phyloP scores from a whole-genome alignment of 2,329 filamentous ascomycete species.

The Rutstroemia sp. region DNA sequence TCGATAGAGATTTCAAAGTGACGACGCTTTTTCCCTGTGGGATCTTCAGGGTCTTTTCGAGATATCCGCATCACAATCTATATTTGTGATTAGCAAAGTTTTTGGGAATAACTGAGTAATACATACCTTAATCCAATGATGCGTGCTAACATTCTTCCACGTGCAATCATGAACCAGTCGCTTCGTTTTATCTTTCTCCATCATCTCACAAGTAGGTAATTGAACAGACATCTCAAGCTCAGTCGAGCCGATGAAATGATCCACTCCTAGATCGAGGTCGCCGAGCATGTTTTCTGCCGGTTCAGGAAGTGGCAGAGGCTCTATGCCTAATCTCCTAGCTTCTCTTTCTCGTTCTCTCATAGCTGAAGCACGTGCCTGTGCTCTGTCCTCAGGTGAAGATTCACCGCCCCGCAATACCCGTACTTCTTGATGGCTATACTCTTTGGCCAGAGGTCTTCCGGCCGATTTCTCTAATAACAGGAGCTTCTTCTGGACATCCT shows the following conservation, averaged over 20 bases:
- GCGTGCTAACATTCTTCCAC: constrained; percentile 65
- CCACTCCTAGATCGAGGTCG: constrained; percentile 46
- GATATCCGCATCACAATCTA: constrained; percentile 69
- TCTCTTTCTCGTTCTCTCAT: constrained; percentile 35
- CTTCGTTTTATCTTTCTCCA: constrained; percentile 54
- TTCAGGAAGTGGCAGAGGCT: constrained; percentile 22
- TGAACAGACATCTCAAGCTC: constrained; percentile 73
- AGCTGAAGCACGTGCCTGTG: constrained; percentile 29
- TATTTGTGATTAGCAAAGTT: background rate
- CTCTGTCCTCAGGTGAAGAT: constrained; percentile 43
- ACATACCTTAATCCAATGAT: constrained; percentile 69
- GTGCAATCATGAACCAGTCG: constrained; percentile 65
- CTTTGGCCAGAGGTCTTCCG: constrained; percentile 53
- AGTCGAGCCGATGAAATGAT: constrained; percentile 52
- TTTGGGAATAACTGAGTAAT: background rate
- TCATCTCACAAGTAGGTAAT: constrained; percentile 60
- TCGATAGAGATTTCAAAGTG: constrained; percentile 76
- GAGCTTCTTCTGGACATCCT: constrained; percentile 60
- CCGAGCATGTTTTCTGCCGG: constrained; percentile 55
- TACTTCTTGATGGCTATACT: constrained; percentile 60
- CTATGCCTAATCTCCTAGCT: constrained; percentile 47
- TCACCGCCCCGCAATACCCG: constrained; percentile 60
- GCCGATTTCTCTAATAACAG: constrained; percentile 65
- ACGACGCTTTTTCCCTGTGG: constrained; percentile 48
- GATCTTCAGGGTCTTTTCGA: constrained; percentile 56